Conservation (phyloP, 108 stramenopile genomes). For the Aurantiochytrium sp. region DNA sequence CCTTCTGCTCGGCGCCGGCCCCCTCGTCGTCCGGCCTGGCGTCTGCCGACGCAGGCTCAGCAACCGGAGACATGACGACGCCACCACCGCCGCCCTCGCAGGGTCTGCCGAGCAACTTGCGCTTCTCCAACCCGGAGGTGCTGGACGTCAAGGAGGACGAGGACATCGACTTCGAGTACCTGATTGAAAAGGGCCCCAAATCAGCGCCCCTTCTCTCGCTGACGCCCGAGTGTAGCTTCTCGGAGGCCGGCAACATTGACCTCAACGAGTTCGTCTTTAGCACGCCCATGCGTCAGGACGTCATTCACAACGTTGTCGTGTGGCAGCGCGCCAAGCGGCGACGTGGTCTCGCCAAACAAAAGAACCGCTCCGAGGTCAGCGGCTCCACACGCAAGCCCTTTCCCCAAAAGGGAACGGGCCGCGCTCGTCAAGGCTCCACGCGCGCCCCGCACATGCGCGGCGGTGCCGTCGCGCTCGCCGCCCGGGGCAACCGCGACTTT, state of each 20-base stretch:
- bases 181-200: neutral
- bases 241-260: neutral
- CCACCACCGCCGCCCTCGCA: neutral
- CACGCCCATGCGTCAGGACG: neutral
- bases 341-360: neutral
- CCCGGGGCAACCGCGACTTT: neutral
- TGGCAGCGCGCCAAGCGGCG: neutral
- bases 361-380: neutral
- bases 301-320: constrained; percentile 4
- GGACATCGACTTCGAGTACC: neutral
- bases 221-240: neutral
- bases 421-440: constrained; percentile 12
- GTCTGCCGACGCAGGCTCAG: no score
- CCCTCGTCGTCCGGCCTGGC: no score
- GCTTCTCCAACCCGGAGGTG: neutral
- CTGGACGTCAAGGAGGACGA: neutral
- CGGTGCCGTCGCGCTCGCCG: neutral
- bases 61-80: neutral
- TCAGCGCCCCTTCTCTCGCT: neutral
- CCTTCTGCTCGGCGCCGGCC: no score
- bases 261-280: neutral
- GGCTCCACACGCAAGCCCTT: constrained; percentile 9
- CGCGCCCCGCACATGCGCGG: neutral
- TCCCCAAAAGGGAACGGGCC: constrained; percentile 18
- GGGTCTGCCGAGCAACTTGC: neutral